Evolutionary conservation across 176 grass and related monocot species (phyloP).

Genomic region (Oryza coarctata): DNA sequence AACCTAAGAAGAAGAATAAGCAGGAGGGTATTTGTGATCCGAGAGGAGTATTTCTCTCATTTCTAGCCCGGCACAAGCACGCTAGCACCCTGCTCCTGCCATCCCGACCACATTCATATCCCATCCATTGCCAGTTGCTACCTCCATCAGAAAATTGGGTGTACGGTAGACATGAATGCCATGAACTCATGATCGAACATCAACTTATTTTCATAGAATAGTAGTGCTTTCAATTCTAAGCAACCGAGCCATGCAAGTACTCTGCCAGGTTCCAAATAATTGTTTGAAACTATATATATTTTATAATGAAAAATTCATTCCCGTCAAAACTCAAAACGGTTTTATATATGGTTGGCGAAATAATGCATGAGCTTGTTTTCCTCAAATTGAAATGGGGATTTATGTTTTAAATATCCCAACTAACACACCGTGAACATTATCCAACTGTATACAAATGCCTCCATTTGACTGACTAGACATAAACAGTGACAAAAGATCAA

Average conservation of each 20-base stretch:
- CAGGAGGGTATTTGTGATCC: not conserved
- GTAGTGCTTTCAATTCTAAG: no score
- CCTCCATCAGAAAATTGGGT: not conserved
- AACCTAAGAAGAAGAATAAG: no score
- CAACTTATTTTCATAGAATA: not conserved
- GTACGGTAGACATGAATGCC: not conserved
- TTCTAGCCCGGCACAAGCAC: not conserved
- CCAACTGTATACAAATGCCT: not conserved
- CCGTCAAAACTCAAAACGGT: no score
- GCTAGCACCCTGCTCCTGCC: not conserved
- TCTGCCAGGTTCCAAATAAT: not conserved
- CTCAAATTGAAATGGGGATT: no score
- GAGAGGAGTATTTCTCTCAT: not conserved
- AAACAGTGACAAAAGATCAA: not conserved
- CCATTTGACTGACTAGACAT: not conserved
- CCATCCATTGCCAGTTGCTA: not conserved
- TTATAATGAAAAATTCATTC: no score
- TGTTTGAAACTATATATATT: not conserved
- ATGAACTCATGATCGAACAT: not conserved
- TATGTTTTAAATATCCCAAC: not conserved
- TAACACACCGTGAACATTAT: not conserved
- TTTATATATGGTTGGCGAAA: no score
- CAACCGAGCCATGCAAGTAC: no score
- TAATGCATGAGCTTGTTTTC: no score
- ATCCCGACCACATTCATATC: not conserved